Evolutionary conservation across 1,284 basidiomycete genomes (phyloP).

Genomic region (Cutaneotrichosporon arboriforme): DNA sequence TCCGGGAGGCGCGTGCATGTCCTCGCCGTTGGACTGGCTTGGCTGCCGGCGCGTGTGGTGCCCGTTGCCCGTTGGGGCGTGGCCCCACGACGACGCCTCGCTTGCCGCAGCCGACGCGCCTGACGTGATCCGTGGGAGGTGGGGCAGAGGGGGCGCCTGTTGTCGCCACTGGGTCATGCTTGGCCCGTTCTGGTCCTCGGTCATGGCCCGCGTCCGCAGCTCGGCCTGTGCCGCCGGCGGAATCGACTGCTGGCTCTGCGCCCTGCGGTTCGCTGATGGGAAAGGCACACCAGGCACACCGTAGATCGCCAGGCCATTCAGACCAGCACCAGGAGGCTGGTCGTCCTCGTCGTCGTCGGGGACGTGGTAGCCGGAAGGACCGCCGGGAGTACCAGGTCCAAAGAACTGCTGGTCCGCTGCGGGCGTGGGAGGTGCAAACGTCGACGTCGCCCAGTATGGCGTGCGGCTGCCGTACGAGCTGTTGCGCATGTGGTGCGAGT

Average conservation of each 20-base stretch:
- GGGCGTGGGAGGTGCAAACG: conserved; percentile 40
- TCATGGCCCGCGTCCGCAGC: conserved; percentile 57
- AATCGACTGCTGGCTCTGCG: conserved; percentile 55
- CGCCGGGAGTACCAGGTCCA: conserved; percentile 5
- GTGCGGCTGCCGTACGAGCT: conserved; percentile 16
- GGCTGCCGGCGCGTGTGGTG: conserved; percentile 3
- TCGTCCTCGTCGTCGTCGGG: conserved; percentile 29
- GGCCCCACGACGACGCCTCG: conserved; percentile 34
- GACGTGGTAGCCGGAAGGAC: background rate
- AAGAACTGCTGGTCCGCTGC: conserved; percentile 30
- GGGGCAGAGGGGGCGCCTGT: conserved; percentile 56
- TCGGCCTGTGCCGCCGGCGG: conserved; percentile 55
- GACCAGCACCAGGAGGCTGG: conserved; percentile 3
- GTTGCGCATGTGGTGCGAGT: background rate
- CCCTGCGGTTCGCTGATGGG: conserved; percentile 53
- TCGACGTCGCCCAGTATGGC: conserved; percentile 25
- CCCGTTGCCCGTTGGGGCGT: background rate
- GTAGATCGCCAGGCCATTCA: conserved; percentile 53
- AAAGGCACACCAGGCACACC: conserved; percentile 44
- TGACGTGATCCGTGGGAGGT: conserved; percentile 35
- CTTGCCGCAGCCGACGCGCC: conserved; percentile 28
- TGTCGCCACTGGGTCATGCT: conserved; percentile 63
- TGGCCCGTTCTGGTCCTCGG: conserved; percentile 64
- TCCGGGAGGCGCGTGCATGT: conserved; percentile 6
- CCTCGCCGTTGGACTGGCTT: conserved; percentile 10